Percentiles rank a stretch among this genome's conserved stretches.
phyloP scores from a whole-genome alignment of 495 filamentous ascomycete species.

The Penicillium crystallinum region DNA sequence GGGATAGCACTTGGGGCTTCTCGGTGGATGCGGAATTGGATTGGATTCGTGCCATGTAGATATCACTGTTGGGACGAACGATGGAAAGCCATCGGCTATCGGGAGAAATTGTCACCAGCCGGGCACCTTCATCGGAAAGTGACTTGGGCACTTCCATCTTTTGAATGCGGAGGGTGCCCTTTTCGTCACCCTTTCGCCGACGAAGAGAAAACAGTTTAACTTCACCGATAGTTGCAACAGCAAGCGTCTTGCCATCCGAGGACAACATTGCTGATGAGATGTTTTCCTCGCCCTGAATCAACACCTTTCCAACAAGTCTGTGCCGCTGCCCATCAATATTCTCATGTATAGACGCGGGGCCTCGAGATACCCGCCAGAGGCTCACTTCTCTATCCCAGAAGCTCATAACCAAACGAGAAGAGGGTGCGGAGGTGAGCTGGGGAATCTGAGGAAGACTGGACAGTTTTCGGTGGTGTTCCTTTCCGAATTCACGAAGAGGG shows the following conservation, averaged over 20 bases:
- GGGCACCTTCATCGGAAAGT: slow-evolving; percentile 55
- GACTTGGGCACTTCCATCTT: slow-evolving; percentile 57
- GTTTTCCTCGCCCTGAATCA: slow-evolving; percentile 77
- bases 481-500: slow-evolving; percentile 73
- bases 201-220: slow-evolving; percentile 68
- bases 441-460: slow-evolving; percentile 74
- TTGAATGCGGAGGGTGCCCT: slow-evolving; percentile 56
- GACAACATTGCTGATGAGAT: slow-evolving; percentile 78
- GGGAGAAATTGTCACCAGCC: slow-evolving; percentile 50
- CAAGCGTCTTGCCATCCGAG: slow-evolving; percentile 66
- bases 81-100: slow-evolving; percentile 53
- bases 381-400: slow-evolving; percentile 91
- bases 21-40: slow-evolving; percentile 30
- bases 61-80: slow-evolving; percentile 46
- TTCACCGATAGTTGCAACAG: slow-evolving; percentile 67
- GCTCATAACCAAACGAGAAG: slow-evolving; percentile 69
- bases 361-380: slow-evolving; percentile 65
- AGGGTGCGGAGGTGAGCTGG: slow-evolving; percentile 62
- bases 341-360: slow-evolving; percentile 38
- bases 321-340: slow-evolving; percentile 42
- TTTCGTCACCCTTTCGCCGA: slow-evolving; percentile 41
- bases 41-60: slow-evolving; percentile 43
- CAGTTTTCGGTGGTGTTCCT: slow-evolving; percentile 73
- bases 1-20: slow-evolving; percentile 41
- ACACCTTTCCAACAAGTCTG: slow-evolving; percentile 63